Conservation (phyloP, 345 rosid species). For the Eucalyptus pauciflora region DNA sequence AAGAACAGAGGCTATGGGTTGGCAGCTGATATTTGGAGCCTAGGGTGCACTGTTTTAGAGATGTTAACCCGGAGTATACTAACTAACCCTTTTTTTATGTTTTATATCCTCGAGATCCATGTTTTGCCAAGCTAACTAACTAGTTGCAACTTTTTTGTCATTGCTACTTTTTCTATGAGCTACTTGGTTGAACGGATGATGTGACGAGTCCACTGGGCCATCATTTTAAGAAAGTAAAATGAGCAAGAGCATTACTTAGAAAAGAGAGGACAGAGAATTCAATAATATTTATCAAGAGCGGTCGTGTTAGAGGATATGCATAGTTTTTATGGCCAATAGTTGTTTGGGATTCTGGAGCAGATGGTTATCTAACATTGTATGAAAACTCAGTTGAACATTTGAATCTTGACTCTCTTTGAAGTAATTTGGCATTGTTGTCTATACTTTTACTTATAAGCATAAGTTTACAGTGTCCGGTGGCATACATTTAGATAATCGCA, state of each 20-base stretch:
- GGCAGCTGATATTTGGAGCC: slow-evolving; percentile 91
- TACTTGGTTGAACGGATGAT: not conserved
- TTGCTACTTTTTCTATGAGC: not conserved
- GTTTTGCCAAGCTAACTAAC: not conserved
- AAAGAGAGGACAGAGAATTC: too few species aligned
- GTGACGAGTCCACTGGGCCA: not conserved
- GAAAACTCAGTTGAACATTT: too few species aligned
- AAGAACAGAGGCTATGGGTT: slow-evolving; percentile 55
- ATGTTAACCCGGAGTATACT: slow-evolving; percentile 61
- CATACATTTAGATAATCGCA: not conserved
- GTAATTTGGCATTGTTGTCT: too few species aligned
- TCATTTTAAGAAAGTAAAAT: not conserved
- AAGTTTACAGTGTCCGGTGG: too few species aligned
- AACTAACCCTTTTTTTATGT: not conserved
- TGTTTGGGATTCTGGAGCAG: too few species aligned
- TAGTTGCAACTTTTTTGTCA: not conserved
- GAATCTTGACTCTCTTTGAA: too few species aligned
- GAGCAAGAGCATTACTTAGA: too few species aligned
- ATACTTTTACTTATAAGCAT: too few species aligned
- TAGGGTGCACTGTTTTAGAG: slow-evolving; percentile 84
- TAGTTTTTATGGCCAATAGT: too few species aligned
- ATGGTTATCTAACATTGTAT: too few species aligned
- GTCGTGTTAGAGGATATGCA: too few species aligned
- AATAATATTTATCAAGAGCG: too few species aligned
- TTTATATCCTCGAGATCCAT: not conserved